These are phyloP conservation scores for Cystofilobasidium capitatum DNA, from an alignment of 768 basidiomycete species.

Conservation along the genomic window DNA sequence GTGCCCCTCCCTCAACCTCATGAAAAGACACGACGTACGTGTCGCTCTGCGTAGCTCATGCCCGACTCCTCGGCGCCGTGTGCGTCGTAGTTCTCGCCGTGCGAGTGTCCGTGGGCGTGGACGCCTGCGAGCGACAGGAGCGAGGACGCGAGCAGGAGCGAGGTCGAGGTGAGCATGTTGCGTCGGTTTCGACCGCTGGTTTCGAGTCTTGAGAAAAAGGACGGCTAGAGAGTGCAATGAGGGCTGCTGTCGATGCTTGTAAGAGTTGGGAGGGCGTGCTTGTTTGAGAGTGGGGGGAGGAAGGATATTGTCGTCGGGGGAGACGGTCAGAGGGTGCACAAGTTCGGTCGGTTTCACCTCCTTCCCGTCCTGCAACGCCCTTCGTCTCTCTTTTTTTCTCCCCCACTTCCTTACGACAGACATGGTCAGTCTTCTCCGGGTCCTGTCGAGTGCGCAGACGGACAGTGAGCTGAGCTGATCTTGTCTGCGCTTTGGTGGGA, in stretches of 20 bases:
- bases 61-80: slow-evolving; percentile 19
- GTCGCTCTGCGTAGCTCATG: slow-evolving; percentile 25
- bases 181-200: not conserved
- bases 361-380: not conserved
- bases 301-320: not conserved
- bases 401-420: not conserved
- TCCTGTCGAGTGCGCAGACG: too few species aligned
- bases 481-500: too few species aligned
- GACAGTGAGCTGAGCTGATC: too few species aligned
- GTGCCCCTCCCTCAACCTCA: too few species aligned
- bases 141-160: slow-evolving; percentile 3
- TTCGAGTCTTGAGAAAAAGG: not conserved
- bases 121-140: not conserved
- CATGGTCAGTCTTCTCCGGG: not conserved
- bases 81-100: slow-evolving; percentile 21
- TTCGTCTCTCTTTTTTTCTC: not conserved
- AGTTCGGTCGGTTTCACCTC: not conserved
- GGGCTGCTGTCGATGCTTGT: too few species aligned
- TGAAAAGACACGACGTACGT: slow-evolving; percentile 10
- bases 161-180: slow-evolving; percentile 3
- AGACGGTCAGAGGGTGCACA: too few species aligned
- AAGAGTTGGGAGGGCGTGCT: too few species aligned
- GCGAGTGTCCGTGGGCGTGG: slow-evolving; percentile 12
- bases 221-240: too few species aligned
- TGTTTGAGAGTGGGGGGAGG: not conserved